These are phyloP conservation scores for Amphirosellinia nigrospora DNA, from an alignment of 495 filamentous ascomycete genomes.

Conservation along the genomic window DNA sequence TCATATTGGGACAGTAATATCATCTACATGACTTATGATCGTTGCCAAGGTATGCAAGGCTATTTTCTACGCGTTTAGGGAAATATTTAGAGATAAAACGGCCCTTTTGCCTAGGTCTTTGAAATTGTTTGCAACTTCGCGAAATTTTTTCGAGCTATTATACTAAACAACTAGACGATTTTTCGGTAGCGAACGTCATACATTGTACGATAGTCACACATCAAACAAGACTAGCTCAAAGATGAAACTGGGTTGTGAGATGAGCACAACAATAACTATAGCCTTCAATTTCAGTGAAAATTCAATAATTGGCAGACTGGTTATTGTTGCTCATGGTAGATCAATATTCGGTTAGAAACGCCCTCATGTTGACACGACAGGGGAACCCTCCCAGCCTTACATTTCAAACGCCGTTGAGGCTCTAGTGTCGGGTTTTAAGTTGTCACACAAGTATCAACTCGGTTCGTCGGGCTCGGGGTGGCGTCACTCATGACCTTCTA, in stretches of 20 bases:
- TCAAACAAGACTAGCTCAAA: not conserved
- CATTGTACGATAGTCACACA: not conserved
- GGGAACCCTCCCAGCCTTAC: not conserved
- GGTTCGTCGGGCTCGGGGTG: not conserved
- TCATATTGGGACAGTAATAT: conserved; percentile 12
- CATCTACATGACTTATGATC: not conserved
- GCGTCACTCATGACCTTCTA: not conserved
- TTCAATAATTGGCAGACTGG: not conserved
- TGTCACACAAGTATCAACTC: not conserved
- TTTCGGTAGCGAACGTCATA: not conserved
- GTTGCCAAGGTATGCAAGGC: not conserved
- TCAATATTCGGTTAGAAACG: not conserved
- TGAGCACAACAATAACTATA: not conserved
- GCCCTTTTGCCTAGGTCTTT: not conserved
- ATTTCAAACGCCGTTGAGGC: not conserved
- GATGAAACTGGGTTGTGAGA: not conserved
- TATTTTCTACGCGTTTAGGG: not conserved
- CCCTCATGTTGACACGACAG: not conserved
- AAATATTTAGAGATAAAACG: conserved; percentile 9
- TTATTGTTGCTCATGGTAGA: not conserved
- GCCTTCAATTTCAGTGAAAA: not conserved
- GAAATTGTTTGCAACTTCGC: no score
- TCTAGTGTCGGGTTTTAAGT: not conserved
- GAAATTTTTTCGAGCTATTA: not conserved
- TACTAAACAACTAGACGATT: not conserved